Base-by-base conservation (phyloP, 2,329 filamentous ascomycete genomes). In the Arthrobotrys musiformis region DNA sequence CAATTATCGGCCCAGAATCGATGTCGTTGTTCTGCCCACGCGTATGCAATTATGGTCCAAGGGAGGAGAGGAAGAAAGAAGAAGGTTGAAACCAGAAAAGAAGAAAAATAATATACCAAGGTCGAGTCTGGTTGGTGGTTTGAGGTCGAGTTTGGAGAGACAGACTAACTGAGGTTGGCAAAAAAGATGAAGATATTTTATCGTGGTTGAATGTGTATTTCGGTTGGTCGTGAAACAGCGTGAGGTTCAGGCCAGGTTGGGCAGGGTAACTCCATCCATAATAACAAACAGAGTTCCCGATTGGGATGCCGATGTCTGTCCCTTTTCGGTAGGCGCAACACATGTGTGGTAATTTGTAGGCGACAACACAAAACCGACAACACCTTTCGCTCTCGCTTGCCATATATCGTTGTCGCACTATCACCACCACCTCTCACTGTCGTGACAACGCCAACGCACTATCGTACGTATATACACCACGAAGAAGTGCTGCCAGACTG, bases 211-310 rank as follows among this genome's bases (percentile, higher is more conserved):
- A 24, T 9, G 19, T 48, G 44, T n/a, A n/a, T 46, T 48, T 26
- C 17, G 13, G 15, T 48, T 15, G 19, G 26, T 48, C 19, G 19
- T 48, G 44, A 58, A 37, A 58, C 17, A 24, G 8, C 33, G 54
- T 58, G 35, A 40, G 17, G 54, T 33, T 15, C 30, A 40, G 30
- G 54, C 17, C 19, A 19, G 50, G 50, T 56, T 58, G 54, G 30
- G 54, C 54, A 37, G 54, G 54, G 54, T 40, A 58, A 58, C 54
- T 40, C 54, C 17, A 40, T 40, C 33, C 54, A 19, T 13, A 58
- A 58, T 58, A 58, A 58, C 54, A 58, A 58, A 58, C 54, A 58
- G 8, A 58, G 30, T 58, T 37, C 54, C 54, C 33, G 54, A 58
- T 58, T 40, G n/a, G 54, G 54, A 37, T 48, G 19, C 33, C 19